phyloP scores from a whole-genome alignment of 2,329 filamentous ascomycete species.

The Pseudogymnoascus sp. region DNA sequence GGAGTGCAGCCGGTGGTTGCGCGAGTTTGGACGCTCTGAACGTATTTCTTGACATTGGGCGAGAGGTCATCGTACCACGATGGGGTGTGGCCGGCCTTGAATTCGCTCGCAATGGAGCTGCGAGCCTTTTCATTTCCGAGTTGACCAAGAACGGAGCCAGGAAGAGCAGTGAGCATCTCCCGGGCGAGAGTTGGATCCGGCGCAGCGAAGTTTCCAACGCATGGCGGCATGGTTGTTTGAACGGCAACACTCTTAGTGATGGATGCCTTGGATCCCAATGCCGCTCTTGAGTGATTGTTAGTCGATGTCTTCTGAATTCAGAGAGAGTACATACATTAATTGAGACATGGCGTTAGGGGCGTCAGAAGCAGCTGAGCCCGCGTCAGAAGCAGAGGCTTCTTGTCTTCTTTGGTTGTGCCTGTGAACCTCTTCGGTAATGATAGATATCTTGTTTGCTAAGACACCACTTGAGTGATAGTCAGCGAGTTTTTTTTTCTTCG shows the following conservation, averaged over 20 bases:
- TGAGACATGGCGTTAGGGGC: not conserved
- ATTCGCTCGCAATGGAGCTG: not conserved
- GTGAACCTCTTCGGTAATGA: not conserved
- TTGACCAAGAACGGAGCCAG: not conserved
- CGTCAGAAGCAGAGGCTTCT: not conserved
- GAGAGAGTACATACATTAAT: not conserved
- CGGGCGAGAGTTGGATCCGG: not conserved
- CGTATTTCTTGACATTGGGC: not conserved
- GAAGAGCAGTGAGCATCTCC: not conserved
- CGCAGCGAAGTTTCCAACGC: not conserved
- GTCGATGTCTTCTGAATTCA: not conserved
- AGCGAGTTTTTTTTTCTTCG: not conserved
- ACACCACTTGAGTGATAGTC: not conserved
- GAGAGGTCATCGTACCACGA: not conserved
- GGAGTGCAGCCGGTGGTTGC: not conserved
- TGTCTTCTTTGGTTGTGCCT: not conserved
- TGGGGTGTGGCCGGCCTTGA: not conserved
- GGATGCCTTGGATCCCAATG: not conserved
- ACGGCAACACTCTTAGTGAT: not conserved
- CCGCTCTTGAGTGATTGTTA: not conserved
- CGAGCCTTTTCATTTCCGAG: not conserved
- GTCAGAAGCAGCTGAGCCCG: not conserved
- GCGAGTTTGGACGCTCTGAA: not conserved
- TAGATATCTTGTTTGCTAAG: not conserved
- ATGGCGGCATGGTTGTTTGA: not conserved